phyloP scores from a whole-genome alignment of 164 flowering plant species.

The Pachysandra terminalis region DNA sequence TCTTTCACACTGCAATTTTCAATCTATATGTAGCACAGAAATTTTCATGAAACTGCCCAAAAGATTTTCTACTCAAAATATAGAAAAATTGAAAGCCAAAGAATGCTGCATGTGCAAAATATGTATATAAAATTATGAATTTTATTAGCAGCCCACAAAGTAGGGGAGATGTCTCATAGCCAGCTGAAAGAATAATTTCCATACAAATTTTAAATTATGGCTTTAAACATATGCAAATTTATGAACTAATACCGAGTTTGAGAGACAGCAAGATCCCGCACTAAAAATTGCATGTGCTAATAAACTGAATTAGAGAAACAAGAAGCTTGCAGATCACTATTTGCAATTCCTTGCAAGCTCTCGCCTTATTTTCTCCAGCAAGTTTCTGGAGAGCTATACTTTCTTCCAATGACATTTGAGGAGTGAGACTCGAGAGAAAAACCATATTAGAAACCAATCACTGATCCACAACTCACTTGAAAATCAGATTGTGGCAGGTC shows the following conservation, averaged over 20 bases:
- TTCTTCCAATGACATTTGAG: slow-evolving; percentile 4
- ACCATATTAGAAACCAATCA: neutral
- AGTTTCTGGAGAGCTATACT: slow-evolving; percentile 7
- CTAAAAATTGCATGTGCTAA: neutral
- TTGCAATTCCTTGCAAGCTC: neutral
- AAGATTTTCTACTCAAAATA: no score
- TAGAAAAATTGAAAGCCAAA: no score
- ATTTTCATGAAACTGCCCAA: no score
- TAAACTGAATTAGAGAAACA: neutral
- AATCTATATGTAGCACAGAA: no score
- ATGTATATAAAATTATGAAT: neutral
- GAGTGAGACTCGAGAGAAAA: neutral
- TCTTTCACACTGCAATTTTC: no score
- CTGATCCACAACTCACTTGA: slow-evolving; percentile 24
- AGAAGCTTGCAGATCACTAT: slow-evolving; percentile 2
- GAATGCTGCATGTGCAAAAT: no score
- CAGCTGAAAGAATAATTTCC: neutral
- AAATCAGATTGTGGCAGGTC: slow-evolving; percentile 65
- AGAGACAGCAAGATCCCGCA: neutral
- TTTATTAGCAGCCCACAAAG: neutral
- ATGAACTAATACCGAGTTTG: neutral
- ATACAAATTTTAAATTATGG: no score
- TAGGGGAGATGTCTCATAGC: neutral
- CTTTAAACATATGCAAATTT: neutral
- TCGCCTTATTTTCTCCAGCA: slow-evolving; percentile 13